Conservation (phyloP, 257 asterid genomes). For the Solanum boliviense region DNA sequence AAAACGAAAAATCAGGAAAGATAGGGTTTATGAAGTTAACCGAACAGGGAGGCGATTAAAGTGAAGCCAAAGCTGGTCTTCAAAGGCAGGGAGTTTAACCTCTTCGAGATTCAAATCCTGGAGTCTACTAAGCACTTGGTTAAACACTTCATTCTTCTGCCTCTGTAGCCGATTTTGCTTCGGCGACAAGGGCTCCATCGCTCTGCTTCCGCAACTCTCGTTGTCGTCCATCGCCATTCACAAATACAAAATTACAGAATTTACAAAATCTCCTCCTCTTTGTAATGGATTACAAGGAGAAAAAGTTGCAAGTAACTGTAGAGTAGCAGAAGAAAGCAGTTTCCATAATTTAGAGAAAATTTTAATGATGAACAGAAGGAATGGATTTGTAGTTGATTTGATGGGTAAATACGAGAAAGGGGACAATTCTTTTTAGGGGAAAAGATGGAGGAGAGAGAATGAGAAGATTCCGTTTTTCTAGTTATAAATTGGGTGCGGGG, state of each 20-base stretch:
- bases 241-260: background rate
- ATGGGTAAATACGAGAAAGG: background rate
- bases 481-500: background rate
- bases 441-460: background rate
- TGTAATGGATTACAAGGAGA: background rate
- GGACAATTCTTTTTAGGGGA: background rate
- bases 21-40: conserved; percentile 20
- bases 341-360: background rate
- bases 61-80: conserved; percentile 48
- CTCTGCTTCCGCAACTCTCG: conserved; percentile 49
- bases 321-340: background rate
- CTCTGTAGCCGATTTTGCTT: conserved; percentile 26
- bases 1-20: background rate
- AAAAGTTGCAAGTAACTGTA: background rate
- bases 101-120: conserved; percentile 33
- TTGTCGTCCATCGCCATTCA: conserved; percentile 23
- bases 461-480: conserved; percentile 2
- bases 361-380: background rate
- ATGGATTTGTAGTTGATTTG: background rate
- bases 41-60: conserved; percentile 40
- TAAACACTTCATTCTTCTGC: conserved; percentile 25
- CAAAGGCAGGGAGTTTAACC: conserved; percentile 34
- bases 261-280: background rate
- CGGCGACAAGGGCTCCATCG: conserved; percentile 24
- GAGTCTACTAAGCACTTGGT: conserved; percentile 29